These are phyloP conservation scores for Solanum tacnaense DNA, from an alignment of 257 asterid genomes.

Conservation along the genomic window DNA sequence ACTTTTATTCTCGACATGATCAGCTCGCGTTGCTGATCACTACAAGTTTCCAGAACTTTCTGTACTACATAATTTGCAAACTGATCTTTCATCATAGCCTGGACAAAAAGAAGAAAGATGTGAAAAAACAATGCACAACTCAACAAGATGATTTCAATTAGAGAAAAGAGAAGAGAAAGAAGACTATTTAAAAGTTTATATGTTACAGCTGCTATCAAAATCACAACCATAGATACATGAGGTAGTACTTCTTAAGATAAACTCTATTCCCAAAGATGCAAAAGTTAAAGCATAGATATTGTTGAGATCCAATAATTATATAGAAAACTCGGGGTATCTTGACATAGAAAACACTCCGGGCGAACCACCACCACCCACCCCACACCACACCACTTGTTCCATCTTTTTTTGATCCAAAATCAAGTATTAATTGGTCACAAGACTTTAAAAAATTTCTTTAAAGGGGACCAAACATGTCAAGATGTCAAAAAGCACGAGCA, in stretches of 20 bases:
- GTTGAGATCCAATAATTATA: not conserved
- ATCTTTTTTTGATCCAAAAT: not conserved
- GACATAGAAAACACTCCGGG: not conserved
- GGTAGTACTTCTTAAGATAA: not conserved
- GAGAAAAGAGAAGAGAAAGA: not conserved
- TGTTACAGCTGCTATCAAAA: not conserved
- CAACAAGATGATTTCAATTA: not conserved
- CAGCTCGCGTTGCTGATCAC: conserved; percentile 69
- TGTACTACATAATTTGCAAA: conserved; percentile 82
- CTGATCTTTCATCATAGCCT: conserved; percentile 90
- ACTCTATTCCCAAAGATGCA: not conserved
- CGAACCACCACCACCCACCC: not conserved
- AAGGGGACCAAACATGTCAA: not conserved
- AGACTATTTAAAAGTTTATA: not conserved
- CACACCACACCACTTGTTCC: not conserved
- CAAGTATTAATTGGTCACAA: not conserved
- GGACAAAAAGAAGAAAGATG: conserved; percentile 1
- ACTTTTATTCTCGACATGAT: conserved; percentile 67
- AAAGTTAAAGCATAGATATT: not conserved
- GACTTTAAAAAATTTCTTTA: not conserved
- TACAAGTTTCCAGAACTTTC: conserved; percentile 79
- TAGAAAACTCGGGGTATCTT: not conserved
- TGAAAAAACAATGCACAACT: not conserved
- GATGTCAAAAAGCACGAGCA: not conserved
- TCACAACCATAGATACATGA: not conserved